phyloP scores from a whole-genome alignment of 805 yeast genomes.

The Wickerhamiella alocasiicola region DNA sequence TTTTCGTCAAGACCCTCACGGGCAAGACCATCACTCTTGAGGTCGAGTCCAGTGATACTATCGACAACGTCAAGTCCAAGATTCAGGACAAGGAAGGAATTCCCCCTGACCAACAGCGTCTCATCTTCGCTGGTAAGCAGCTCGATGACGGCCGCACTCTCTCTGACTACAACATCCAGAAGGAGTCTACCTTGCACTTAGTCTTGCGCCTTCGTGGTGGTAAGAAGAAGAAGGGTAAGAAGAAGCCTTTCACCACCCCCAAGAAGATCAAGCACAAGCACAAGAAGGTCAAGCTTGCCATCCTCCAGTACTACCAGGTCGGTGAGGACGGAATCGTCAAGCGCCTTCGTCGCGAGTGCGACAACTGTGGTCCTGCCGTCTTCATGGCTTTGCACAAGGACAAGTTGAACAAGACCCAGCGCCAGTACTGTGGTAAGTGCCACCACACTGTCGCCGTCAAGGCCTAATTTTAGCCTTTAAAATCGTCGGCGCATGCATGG shows the following conservation, averaged over 20 bases:
- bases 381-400: constrained; percentile 97
- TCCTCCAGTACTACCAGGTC: constrained; percentile 98
- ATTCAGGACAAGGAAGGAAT: constrained; percentile 96
- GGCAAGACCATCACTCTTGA: constrained; percentile 98
- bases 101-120: constrained; percentile 96
- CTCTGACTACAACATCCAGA: constrained; percentile 96
- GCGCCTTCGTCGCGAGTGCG: constrained; percentile 98
- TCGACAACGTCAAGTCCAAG: constrained; percentile 92
- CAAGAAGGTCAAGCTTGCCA: constrained; percentile 98
- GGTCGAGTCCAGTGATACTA: constrained; percentile 95
- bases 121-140: constrained; percentile 96
- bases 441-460: constrained; percentile 50
- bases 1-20: constrained; percentile 98
- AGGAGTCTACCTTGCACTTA: constrained; percentile 92
- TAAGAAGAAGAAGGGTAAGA: constrained; percentile 99
- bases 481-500: too few species aligned
- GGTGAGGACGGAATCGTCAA: constrained; percentile 97
- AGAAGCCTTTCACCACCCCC: constrained; percentile 99
- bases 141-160: constrained; percentile 88
- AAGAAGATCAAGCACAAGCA: constrained; percentile 99
- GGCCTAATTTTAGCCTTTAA: too few species aligned
- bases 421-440: constrained; percentile 99
- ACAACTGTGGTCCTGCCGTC: constrained; percentile 96
- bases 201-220: constrained; percentile 98
- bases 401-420: constrained; percentile 88